phyloP scores from a whole-genome alignment of 1,284 basidiomycete genomes.

The Chalciporus sp. region DNA sequence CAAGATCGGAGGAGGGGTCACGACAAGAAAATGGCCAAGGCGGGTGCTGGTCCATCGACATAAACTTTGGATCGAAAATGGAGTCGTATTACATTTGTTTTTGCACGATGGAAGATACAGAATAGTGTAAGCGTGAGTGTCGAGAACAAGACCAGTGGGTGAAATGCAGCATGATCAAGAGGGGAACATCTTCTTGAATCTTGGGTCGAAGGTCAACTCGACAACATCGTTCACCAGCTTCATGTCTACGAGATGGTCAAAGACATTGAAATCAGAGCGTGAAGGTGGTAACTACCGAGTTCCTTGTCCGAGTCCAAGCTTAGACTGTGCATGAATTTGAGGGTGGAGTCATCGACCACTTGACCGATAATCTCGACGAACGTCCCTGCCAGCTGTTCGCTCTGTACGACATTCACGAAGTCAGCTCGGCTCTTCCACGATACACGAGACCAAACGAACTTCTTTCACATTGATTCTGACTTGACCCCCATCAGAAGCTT shows the following conservation, averaged over 20 bases:
- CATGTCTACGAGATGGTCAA: slow-evolving; percentile 50
- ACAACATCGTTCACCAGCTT: slow-evolving; percentile 66
- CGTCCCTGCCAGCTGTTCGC: slow-evolving; percentile 49
- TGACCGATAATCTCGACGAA: slow-evolving; percentile 80
- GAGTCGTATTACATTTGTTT: neutral
- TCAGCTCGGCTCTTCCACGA: neutral
- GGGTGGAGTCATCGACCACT: slow-evolving; percentile 58
- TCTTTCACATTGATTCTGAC: slow-evolving; percentile 55
- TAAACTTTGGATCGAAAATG: slow-evolving; percentile 2
- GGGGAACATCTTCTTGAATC: slow-evolving; percentile 57
- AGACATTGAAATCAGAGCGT: neutral
- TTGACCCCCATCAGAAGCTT: slow-evolving; percentile 74
- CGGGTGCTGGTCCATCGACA: slow-evolving; percentile 38
- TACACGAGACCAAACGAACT: slow-evolving; percentile 39
- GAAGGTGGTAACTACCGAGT: slow-evolving; percentile 51
- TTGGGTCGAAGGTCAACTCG: slow-evolving; percentile 63
- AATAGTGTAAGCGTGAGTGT: neutral
- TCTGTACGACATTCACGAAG: slow-evolving; percentile 38
- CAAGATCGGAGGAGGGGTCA: slow-evolving; percentile 69
- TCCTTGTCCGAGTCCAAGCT: slow-evolving; percentile 57
- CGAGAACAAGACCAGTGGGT: neutral
- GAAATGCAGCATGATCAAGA: slow-evolving; percentile 8
- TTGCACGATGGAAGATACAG: slow-evolving; percentile 6
- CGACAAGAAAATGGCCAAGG: slow-evolving; percentile 74
- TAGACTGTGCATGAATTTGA: slow-evolving; percentile 65